Conservation (phyloP, 768 basidiomycete species). For the Lactifluus subvellereus region DNA sequence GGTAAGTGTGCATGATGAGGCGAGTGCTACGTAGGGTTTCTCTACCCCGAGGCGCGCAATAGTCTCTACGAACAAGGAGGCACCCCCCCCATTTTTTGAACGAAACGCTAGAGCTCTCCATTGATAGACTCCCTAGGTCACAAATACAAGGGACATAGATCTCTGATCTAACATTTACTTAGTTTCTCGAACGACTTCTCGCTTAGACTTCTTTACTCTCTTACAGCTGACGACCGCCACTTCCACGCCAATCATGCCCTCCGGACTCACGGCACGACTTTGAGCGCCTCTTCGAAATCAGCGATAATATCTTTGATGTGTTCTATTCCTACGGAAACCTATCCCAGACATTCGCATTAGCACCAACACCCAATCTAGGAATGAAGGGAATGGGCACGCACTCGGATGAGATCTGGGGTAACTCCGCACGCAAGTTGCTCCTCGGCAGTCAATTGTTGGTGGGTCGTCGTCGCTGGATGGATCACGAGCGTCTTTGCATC, state of each 20-base stretch:
- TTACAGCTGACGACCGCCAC: too few relatives aligned
- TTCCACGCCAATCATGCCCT: neutral
- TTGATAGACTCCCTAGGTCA: too few relatives aligned
- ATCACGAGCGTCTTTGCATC: conserved; percentile 77
- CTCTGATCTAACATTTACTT: too few relatives aligned
- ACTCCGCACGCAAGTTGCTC: conserved; percentile 64
- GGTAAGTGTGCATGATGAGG: too few relatives aligned
- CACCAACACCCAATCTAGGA: neutral
- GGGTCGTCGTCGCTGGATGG: conserved; percentile 73
- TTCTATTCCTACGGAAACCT: conserved; percentile 41
- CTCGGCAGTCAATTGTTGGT: conserved; percentile 55
- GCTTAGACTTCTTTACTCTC: too few relatives aligned
- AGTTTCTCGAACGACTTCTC: neutral
- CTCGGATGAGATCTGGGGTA: conserved; percentile 58
- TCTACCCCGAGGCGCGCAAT: too few relatives aligned
- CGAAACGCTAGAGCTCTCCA: too few relatives aligned
- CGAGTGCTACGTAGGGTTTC: too few relatives aligned
- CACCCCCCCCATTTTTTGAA: too few relatives aligned
- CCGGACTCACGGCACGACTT: conserved; percentile 23
- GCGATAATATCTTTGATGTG: conserved; percentile 40
- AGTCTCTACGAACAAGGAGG: too few relatives aligned
- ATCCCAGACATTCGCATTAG: neutral
- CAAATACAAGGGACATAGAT: too few relatives aligned
- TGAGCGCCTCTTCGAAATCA: conserved; percentile 38
- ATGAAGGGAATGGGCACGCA: neutral